Conservation (phyloP, 2,329 filamentous ascomycete genomes). For the Colletotrichum lindemuthianum region DNA sequence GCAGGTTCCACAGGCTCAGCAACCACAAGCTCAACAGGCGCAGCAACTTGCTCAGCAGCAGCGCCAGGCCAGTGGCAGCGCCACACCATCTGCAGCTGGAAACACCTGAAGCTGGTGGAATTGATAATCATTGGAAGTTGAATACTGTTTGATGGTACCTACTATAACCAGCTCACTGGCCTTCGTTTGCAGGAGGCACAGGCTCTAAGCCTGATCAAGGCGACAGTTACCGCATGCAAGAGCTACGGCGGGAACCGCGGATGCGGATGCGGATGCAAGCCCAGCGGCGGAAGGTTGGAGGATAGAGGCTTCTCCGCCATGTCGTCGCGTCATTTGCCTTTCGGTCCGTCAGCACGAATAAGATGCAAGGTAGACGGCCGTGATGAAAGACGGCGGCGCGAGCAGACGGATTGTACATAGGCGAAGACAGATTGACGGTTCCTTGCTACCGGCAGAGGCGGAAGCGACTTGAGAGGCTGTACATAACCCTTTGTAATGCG, state of each 20-base stretch:
- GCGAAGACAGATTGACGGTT: conserved; percentile 16
- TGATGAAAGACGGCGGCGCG: conserved; percentile 13
- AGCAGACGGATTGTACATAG: conserved; percentile 34
- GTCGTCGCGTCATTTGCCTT: conserved; percentile 30
- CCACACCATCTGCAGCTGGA: conserved; percentile 46
- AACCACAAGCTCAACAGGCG: conserved; percentile 40
- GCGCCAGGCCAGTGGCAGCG: conserved; percentile 52
- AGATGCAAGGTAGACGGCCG: background rate
- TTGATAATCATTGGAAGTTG: too few relatives aligned
- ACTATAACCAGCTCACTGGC: background rate
- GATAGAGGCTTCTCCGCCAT: conserved; percentile 10
- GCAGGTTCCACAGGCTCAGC: conserved; percentile 37
- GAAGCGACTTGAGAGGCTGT: conserved; percentile 18
- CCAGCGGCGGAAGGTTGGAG: background rate
- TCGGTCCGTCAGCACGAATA: background rate
- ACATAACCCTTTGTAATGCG: conserved; percentile 36
- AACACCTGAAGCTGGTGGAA: conserved; percentile 4
- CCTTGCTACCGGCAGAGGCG: conserved; percentile 18
- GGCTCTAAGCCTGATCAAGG: background rate
- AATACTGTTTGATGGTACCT: background rate
- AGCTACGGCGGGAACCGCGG: conserved; percentile 15
- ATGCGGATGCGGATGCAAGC: conserved; percentile 16
- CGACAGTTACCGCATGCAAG: background rate
- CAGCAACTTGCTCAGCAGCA: conserved; percentile 40
- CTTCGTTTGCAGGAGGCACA: background rate